Percentiles rank a stretch among this genome's conserved stretches.
These are phyloP conservation scores for Alternaria atra DNA, from an alignment of 2,329 filamentous ascomycete genomes.

Conservation along the genomic window DNA sequence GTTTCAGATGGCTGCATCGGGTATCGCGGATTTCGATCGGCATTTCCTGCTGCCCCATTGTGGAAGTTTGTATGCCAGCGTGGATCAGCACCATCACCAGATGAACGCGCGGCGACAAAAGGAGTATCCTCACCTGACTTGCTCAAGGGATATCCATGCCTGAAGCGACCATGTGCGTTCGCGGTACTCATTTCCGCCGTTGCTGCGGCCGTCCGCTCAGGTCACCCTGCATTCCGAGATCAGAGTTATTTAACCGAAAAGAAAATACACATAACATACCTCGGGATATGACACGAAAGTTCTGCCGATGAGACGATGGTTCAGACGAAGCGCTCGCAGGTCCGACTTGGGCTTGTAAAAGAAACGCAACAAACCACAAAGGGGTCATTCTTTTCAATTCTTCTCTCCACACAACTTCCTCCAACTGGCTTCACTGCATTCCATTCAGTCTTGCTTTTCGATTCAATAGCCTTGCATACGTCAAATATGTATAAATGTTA, in stretches of 20 bases:
- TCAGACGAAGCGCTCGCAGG: not conserved
- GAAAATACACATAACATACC: not conserved
- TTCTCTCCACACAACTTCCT: not conserved
- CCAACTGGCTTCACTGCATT: not conserved
- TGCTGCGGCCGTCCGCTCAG: not conserved
- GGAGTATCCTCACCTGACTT: conserved; percentile 1
- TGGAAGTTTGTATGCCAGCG: not conserved
- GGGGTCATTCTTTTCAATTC: not conserved
- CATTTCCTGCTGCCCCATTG: not conserved
- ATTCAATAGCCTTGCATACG: not conserved
- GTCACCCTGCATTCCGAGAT: not conserved
- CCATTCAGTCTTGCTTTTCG: conserved; percentile 1
- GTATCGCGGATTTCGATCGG: not conserved
- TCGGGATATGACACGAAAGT: not conserved
- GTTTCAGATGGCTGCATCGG: conserved; percentile 9
- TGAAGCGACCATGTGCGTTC: not conserved
- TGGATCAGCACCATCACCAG: not conserved
- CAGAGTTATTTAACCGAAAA: not conserved
- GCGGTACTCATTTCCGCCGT: conserved; percentile 2
- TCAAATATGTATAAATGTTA: not conserved
- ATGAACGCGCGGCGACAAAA: conserved; percentile 9
- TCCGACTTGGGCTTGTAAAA: not conserved
- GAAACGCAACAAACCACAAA: not conserved
- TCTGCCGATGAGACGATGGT: not conserved
- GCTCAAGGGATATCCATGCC: not conserved